Percentiles rank a stretch among this genome's conserved stretches.
These are phyloP conservation scores for Xylaria polymorpha DNA, from an alignment of 2,329 filamentous ascomycete species.

Conservation along the genomic window DNA sequence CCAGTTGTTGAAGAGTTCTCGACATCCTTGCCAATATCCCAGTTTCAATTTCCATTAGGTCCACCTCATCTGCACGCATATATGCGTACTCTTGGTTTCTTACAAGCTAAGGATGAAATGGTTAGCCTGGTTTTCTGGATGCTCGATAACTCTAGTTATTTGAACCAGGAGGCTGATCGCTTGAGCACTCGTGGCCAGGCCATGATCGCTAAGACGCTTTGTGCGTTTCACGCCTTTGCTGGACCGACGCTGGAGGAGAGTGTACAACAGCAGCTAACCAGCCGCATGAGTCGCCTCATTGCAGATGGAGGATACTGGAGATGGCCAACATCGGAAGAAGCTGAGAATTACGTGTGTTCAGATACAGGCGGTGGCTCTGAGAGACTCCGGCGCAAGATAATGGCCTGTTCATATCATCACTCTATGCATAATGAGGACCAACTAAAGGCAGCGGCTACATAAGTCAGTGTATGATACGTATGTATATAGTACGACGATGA, in stretches of 20 bases:
- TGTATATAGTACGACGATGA: constrained; percentile 5
- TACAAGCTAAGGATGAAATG: constrained; percentile 70
- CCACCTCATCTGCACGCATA: constrained; percentile 67
- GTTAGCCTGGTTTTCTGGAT: constrained; percentile 70
- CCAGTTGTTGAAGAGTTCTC: constrained; percentile 36
- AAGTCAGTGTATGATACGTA: constrained; percentile 1
- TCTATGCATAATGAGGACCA: background rate
- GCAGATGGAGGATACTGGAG: constrained; percentile 41
- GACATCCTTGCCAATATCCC: constrained; percentile 7
- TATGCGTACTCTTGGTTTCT: constrained; percentile 70
- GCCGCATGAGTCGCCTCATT: constrained; percentile 38
- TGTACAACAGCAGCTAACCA: constrained; percentile 38
- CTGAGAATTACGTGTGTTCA: constrained; percentile 43
- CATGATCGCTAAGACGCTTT: constrained; percentile 54
- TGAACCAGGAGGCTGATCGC: constrained; percentile 52
- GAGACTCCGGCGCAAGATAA: constrained; percentile 39
- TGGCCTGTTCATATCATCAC: constrained; percentile 21
- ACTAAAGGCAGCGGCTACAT: background rate
- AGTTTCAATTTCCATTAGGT: constrained; percentile 57
- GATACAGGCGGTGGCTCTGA: constrained; percentile 41
- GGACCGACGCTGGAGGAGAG: constrained; percentile 54
- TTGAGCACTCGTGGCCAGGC: constrained; percentile 46
- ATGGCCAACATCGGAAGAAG: constrained; percentile 48
- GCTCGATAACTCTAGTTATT: constrained; percentile 55
- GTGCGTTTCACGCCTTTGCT: constrained; percentile 62